Conservation (phyloP, 2,329 filamentous ascomycete species). For the Ophiocordyceps unilateralis region DNA sequence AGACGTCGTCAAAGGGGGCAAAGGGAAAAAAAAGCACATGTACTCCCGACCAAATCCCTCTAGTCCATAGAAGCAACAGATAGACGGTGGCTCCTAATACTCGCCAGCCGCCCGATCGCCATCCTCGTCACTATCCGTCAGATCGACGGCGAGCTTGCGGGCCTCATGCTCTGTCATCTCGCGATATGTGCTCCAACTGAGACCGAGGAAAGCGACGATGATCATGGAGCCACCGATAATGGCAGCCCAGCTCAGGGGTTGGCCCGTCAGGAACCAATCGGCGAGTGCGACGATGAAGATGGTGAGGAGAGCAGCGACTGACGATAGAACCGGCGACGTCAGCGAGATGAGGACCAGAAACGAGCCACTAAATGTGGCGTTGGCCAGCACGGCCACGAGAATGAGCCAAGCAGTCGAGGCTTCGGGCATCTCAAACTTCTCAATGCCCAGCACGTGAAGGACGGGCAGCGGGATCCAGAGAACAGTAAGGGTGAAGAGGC, state of each 20-base stretch:
- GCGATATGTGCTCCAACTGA: conserved; percentile 82
- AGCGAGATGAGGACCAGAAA: conserved; percentile 88
- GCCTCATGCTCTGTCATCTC: conserved; percentile 78
- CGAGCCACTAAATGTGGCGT: conserved; percentile 81
- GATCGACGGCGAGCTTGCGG: conserved; percentile 31
- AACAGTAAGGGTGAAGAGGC: conserved; percentile 66
- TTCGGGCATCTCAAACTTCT: conserved; percentile 66
- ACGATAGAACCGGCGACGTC: conserved; percentile 81
- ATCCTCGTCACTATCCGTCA: conserved; percentile 30
- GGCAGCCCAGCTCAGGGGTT: conserved; percentile 56
- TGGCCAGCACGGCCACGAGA: conserved; percentile 63
- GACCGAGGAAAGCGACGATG: conserved; percentile 67
- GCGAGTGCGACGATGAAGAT: conserved; percentile 92
- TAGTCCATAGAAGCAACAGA: not conserved
- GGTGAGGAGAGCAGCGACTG: conserved; percentile 81
- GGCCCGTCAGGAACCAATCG: conserved; percentile 73
- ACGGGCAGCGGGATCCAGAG: conserved; percentile 87
- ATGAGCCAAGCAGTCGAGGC: conserved; percentile 69
- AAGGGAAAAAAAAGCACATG: too few species aligned
- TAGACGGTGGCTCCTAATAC: not conserved
- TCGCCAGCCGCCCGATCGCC: conserved; percentile 11
- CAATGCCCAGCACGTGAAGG: conserved; percentile 60
- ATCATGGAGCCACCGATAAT: conserved; percentile 75
- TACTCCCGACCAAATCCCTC: not conserved
- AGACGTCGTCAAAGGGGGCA: too few species aligned